Conservation (phyloP, 768 basidiomycete species). For the Hypholoma sublateritium region DNA sequence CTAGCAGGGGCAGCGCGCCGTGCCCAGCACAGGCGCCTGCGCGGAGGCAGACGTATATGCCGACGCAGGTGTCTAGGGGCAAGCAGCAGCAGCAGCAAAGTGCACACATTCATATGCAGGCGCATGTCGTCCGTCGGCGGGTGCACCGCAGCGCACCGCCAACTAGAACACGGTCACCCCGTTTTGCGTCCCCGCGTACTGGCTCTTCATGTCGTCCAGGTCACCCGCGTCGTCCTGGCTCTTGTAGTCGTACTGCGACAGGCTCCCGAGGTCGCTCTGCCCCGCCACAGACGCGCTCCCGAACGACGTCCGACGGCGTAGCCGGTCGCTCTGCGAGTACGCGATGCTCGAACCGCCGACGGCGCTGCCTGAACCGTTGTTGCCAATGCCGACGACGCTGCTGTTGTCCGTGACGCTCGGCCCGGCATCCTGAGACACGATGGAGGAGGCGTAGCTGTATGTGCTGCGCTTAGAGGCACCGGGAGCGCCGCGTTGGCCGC, state of each 20-base stretch:
- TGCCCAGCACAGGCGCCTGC: neutral
- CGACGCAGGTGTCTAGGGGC: neutral
- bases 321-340: slow-evolving; percentile 89
- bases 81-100: neutral
- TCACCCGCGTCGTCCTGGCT: slow-evolving; percentile 83
- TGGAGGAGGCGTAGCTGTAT: slow-evolving; percentile 86
- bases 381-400: slow-evolving; percentile 52
- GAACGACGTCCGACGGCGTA: slow-evolving; percentile 76
- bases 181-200: slow-evolving; percentile 83
- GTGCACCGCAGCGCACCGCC: neutral
- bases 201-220: slow-evolving; percentile 85
- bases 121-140: neutral
- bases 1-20: neutral
- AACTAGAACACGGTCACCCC: slow-evolving; percentile 81
- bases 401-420: slow-evolving; percentile 53
- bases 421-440: slow-evolving; percentile 89
- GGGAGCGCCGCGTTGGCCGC: slow-evolving; percentile 61
- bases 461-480: slow-evolving; percentile 68
- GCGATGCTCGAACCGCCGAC: slow-evolving; percentile 61
- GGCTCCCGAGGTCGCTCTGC: slow-evolving; percentile 74
- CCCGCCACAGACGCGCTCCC: slow-evolving; percentile 68
- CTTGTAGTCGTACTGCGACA: slow-evolving; percentile 83
- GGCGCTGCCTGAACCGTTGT: slow-evolving; percentile 29
- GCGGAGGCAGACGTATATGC: neutral
- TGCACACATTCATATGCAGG: neutral